Base-by-base conservation (phyloP, 306 rosid genomes). In the Begonia masoniana region DNA sequence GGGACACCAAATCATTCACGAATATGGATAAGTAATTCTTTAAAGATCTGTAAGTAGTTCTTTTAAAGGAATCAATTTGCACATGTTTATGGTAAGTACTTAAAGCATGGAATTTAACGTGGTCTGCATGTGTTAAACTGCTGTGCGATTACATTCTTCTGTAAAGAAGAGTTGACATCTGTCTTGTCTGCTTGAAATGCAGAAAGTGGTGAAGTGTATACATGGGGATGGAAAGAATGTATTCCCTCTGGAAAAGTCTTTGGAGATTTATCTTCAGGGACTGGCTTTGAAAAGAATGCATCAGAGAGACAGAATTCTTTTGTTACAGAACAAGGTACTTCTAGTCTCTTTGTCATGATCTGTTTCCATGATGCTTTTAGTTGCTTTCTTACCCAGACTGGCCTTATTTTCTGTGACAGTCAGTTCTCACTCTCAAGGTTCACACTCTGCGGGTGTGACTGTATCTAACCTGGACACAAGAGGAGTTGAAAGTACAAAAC, bases 151-250 rank as follows among this genome's bases (percentile, higher is more conserved):
- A 45, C 13, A 31, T 26, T 56, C 10, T 43, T 16, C 51, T 17
- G 54, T n/a, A 24, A 21, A 9, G 1, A 13, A 15, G 63, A 63
- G 50, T 52, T 61, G 16, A 9, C 26, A 51, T 53, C 49, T 51
- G 7, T 19, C 35, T 41, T 43, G 54, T 6, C 1, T 74, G 58
- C 56, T 55, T 46, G 2, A 39, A 11, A 43, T 66, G 64, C 85
- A 88, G 97, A 74, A 14, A 57, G 56, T 26, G 94, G 87, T 71
- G 85, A 79, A 68, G 89, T 88, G 57, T 88, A 80, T 68, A 82
- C 97, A 5, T 88, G 97, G 97, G 97, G 97, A 56, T 88, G 97
- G 97, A 88, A 78, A 71, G 97, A 88, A 77, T 88, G 97, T 74
- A 74, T 88, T 76, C 97, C 97, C 15, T 80, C 97, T 53, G 97